Conservation (phyloP, 108 stramenopile species). For the Cyclostephanos invisitatus region DNA sequence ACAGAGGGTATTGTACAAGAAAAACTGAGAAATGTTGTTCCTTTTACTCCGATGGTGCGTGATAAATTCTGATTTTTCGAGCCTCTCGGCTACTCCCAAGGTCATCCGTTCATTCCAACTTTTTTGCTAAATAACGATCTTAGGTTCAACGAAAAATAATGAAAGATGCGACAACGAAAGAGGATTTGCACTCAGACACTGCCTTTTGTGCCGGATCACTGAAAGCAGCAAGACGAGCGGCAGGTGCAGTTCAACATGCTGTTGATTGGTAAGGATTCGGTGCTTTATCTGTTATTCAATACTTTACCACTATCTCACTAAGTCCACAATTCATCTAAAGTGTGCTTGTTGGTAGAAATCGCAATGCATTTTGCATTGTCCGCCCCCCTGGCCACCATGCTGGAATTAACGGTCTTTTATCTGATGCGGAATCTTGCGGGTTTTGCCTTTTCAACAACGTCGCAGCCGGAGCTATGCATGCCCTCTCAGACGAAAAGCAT, state of each 20-base stretch:
- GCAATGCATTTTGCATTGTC: slow-evolving; percentile 95
- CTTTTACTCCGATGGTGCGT: slow-evolving; percentile 83
- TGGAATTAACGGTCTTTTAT: slow-evolving; percentile 86
- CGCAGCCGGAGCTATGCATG: slow-evolving; percentile 97
- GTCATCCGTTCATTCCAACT: neutral
- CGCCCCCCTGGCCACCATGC: slow-evolving; percentile 99
- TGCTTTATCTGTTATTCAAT: neutral
- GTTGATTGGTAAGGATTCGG: slow-evolving; percentile 73
- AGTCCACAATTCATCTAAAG: slow-evolving; percentile 25
- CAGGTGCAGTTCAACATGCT: slow-evolving; percentile 92
- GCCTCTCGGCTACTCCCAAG: neutral
- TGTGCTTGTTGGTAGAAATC: slow-evolving; percentile 81
- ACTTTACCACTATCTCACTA: slow-evolving; percentile 4
- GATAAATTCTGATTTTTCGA: neutral
- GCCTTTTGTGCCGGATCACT: slow-evolving; percentile 88
- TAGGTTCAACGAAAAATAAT: slow-evolving; percentile 74
- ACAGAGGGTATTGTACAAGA: slow-evolving; percentile 2
- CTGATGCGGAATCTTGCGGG: slow-evolving; percentile 93
- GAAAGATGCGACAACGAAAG: slow-evolving; percentile 66
- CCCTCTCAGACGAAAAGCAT: slow-evolving; percentile 77
- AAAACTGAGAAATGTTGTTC: slow-evolving; percentile 58
- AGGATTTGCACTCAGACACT: slow-evolving; percentile 78
- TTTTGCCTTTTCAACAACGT: slow-evolving; percentile 99
- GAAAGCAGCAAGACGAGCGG: slow-evolving; percentile 86
- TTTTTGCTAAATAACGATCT: neutral